Percentiles rank a stretch among this genome's conserved stretches.
Conservation (phyloP, 108 stramenopile genomes). For the Fragilaria crotonensis region DNA sequence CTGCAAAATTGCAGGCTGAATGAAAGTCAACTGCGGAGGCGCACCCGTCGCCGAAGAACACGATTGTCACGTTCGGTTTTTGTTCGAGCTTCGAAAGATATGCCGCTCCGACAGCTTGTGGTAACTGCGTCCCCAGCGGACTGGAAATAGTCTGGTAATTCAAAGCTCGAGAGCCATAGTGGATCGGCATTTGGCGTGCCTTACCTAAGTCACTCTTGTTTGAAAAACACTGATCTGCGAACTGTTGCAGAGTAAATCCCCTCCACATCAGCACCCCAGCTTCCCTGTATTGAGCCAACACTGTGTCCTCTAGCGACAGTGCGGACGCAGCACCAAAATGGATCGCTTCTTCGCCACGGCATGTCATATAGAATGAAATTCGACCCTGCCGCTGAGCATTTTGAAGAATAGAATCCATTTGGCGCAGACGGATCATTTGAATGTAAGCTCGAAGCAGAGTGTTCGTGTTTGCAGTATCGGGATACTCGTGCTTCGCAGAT, state of each 20-base stretch:
- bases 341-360: slow-evolving; percentile 88
- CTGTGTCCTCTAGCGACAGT: slow-evolving; percentile 62
- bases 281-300: slow-evolving; percentile 97
- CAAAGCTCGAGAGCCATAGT: slow-evolving; percentile 89
- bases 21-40: slow-evolving; percentile 96
- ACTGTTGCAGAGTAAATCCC: slow-evolving; percentile 93
- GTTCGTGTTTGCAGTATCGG: slow-evolving; percentile 52
- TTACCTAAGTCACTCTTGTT: slow-evolving; percentile 88
- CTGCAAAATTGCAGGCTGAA: slow-evolving; percentile 92
- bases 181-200: slow-evolving; percentile 98
- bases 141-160: slow-evolving; percentile 94
- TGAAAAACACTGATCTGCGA: slow-evolving; percentile 95
- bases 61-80: slow-evolving; percentile 45
- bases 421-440: slow-evolving; percentile 86
- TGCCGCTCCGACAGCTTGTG: slow-evolving; percentile 92
- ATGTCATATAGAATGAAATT: slow-evolving; percentile 95
- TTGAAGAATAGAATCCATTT: slow-evolving; percentile 93
- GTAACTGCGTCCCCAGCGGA: slow-evolving; percentile 95
- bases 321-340: slow-evolving; percentile 90
- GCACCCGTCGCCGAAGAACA: slow-evolving; percentile 96
- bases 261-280: slow-evolving; percentile 95
- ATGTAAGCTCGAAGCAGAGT: slow-evolving; percentile 57
- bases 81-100: slow-evolving; percentile 79
- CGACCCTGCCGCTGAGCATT: slow-evolving; percentile 97
- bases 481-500: slow-evolving; percentile 28